These are phyloP conservation scores for Ramularia collo-cygni DNA, from an alignment of 2,329 filamentous ascomycete genomes.

Conservation along the genomic window DNA sequence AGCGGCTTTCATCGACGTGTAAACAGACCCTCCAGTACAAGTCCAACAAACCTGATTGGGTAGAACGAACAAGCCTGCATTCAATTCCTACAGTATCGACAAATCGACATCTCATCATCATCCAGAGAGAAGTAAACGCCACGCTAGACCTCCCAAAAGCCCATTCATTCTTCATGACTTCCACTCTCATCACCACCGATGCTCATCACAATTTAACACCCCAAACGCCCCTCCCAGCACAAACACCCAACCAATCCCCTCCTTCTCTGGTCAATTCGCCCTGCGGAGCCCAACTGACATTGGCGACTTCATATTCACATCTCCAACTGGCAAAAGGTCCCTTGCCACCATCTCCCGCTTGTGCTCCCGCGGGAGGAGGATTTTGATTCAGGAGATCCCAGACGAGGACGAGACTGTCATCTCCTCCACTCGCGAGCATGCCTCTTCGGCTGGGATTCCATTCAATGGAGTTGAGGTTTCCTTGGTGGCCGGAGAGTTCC, in stretches of 20 bases:
- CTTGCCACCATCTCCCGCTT: constrained; percentile 47
- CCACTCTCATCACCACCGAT: constrained; percentile 20
- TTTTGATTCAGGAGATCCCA: constrained; percentile 82
- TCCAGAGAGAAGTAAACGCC: too few relatives aligned
- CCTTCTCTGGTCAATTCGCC: constrained; percentile 59
- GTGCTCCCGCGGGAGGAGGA: constrained; percentile 17
- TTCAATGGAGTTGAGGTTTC: constrained; percentile 84
- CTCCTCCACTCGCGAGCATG: constrained; percentile 81
- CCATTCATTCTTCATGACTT: not conserved
- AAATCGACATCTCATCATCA: too few relatives aligned
- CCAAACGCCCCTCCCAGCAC: constrained; percentile 75
- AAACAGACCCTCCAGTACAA: too few relatives aligned
- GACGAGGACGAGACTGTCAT: constrained; percentile 84
- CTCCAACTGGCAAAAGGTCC: constrained; percentile 72
- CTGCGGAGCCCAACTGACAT: constrained; percentile 77
- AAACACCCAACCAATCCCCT: constrained; percentile 78
- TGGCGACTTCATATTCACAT: constrained; percentile 80
- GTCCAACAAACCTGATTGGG: too few relatives aligned
- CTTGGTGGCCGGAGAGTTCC: constrained; percentile 82
- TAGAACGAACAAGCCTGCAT: too few relatives aligned
- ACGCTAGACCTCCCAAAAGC: not conserved
- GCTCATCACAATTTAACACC: constrained; percentile 52
- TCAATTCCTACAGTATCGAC: too few relatives aligned
- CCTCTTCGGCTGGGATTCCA: constrained; percentile 87
- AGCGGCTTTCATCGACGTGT: too few relatives aligned